Evolutionary conservation across 441 rosid genomes (phyloP), one percentile per base, ranked within the genome.

Genomic region (Mallotus japonicus): DNA sequence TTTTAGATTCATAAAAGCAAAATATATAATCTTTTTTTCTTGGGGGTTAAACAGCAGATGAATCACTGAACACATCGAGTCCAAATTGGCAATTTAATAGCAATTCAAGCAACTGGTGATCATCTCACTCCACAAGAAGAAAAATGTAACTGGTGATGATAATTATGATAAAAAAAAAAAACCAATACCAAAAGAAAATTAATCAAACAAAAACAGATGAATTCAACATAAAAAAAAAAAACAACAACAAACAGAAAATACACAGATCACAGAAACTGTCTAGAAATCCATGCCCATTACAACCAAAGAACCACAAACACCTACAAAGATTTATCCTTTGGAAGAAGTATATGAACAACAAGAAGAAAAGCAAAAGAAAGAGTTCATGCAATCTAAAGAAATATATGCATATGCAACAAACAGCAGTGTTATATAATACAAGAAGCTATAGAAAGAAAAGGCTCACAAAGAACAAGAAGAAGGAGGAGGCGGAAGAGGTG

Each of bases 181-280:
- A 17, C 9, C 17, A 69, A 22, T 44, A 50, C 7, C 13, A 16
- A 47, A 58, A 40, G 66, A 2, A 73, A 64, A 34, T 22, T 19
- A 65, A 73, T 73, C 74, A 73, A 76, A 51, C 49, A 55, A 9
- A 67, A 74, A 19, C 51, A 63, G 34, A 61, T 15, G 28, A 60
- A 55, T 49, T 76, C 32, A 47, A 62, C 34, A 64, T 19, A 61
- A 71, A 76, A 70, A 2, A 7, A 57, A 44, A 1, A n/a, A n/a
- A n/a, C n/a, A n/a, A n/a, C n/a, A 24, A 44, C 11, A 10, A 44
- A 44, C 2, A 2, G 2, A 65, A 49, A 71, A 72, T 57, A 75
- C 77, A 75, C 85, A 79, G 80, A 79, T 83, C 80, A 74, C 34
- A 65, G 73, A 75, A 68, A 67, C 67, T n/a, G 49, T 14, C 34